Evolutionary conservation across 1,284 basidiomycete genomes (phyloP).

Genomic region (Ustilago hordei): DNA sequence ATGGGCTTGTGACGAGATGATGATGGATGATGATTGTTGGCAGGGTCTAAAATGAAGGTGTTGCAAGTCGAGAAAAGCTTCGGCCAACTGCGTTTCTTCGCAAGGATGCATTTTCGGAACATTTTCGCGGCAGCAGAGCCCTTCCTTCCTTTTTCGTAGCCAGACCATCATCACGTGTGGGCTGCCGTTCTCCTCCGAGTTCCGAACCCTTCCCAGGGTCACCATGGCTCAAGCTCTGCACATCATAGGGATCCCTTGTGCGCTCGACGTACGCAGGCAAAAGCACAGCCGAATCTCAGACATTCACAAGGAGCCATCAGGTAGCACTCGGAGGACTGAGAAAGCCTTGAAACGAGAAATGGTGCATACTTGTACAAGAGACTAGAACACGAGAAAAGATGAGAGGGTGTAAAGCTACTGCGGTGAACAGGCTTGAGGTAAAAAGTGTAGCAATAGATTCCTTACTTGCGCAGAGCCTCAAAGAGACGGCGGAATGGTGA

Average conservation of each 20-base stretch:
- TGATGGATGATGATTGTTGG: conserved; percentile 1
- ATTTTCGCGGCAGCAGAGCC: conserved; percentile 22
- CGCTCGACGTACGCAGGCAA: neutral
- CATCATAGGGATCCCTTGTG: neutral
- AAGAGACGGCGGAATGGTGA: neutral
- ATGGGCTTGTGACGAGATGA: neutral
- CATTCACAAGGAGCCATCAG: neutral
- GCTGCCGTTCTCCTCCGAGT: conserved; percentile 3
- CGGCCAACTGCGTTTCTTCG: conserved; percentile 29
- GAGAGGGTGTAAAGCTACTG: neutral
- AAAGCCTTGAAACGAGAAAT: conserved; percentile 3
- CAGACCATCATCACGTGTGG: conserved; percentile 24
- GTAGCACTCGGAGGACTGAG: neutral
- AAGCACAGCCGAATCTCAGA: neutral
- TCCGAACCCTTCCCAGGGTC: conserved; percentile 14
- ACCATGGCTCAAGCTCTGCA: neutral
- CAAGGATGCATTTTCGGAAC: conserved; percentile 3
- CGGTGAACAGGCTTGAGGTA: neutral
- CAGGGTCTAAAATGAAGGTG: conserved; percentile 29
- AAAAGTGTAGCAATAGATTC: neutral
- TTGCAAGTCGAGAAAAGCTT: conserved; percentile 15
- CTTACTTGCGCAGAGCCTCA: neutral
- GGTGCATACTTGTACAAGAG: conserved; percentile 48
- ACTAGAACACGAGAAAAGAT: neutral
- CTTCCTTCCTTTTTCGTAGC: conserved; percentile 1